Percentiles rank a stretch among this genome's conserved stretches.
These are phyloP conservation scores for Pachyrhizus erosus DNA, from an alignment of 306 rosid genomes.

Conservation along the genomic window DNA sequence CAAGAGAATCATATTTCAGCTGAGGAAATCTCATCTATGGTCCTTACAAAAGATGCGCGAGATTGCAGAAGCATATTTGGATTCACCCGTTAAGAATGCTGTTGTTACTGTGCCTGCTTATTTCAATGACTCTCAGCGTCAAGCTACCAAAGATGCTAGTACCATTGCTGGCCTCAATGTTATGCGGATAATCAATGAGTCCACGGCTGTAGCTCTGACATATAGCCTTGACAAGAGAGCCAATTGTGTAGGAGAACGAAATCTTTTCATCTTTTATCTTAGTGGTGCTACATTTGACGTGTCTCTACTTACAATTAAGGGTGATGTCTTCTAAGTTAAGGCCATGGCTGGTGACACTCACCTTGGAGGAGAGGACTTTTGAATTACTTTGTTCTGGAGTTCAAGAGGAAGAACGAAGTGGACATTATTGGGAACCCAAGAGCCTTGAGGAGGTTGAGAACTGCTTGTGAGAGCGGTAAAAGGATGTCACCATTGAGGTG, in stretches of 20 bases:
- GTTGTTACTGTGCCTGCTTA: conserved; percentile 58
- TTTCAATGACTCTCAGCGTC: conserved; percentile 38
- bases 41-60: conserved; percentile 54
- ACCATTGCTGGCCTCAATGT: conserved; percentile 37
- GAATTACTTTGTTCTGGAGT: conserved; percentile 8
- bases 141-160: conserved; percentile 32
- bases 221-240: conserved; percentile 23
- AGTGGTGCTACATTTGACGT: conserved; percentile 43
- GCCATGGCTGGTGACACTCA: conserved; percentile 38
- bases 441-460: conserved; percentile 36
- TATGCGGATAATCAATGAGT: conserved; percentile 35
- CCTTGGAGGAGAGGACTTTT: conserved; percentile 42
- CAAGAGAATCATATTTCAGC: too few species aligned
- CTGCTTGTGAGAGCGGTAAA: conserved; percentile 56
- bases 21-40: too few species aligned
- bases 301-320: conserved; percentile 37
- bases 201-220: conserved; percentile 40
- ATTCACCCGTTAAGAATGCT: conserved; percentile 49
- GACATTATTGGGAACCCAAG: conserved; percentile 21
- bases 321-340: conserved; percentile 3
- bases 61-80: conserved; percentile 50
- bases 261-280: conserved; percentile 38
- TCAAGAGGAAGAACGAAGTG: conserved; percentile 17
- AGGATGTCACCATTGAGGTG: conserved; percentile 54
- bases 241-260: not conserved